Base-by-base conservation (phyloP, 805 yeast genomes). In the Ogataea siamensis region DNA sequence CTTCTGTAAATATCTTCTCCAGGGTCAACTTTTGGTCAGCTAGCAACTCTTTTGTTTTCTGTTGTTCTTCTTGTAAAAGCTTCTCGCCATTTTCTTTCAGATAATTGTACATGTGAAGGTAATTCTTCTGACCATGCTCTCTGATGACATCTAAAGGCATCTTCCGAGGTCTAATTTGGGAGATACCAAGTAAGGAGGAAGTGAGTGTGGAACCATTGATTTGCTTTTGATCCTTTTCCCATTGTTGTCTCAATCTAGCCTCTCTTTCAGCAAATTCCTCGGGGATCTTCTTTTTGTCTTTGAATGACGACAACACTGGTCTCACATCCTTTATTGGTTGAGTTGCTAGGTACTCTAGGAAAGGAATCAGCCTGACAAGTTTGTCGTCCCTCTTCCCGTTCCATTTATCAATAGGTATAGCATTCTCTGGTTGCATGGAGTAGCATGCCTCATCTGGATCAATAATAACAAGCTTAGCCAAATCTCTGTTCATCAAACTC, bases 321-420 rank as follows among this genome's bases (percentile, higher is more conserved):
- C 97, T 85, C 39, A 93, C 93, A 63, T 93, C 99, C 62, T 76
- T 76, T 53, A 85, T 71, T 21, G 62, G 66, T 63, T 87, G 95
- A 11, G 95, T 85, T 11, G 96, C 98, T 44, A 93, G 67, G 67
- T 86, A 93, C 68, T 93, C 99, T 51, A 93, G 76, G 68, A 93
- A 82, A 41, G 98, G 97, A 57, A 93, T 87, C 66, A 89, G 68
- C 53, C 73, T 73, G 50, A 93, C 71, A 55, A 93, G 74, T 40
- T 73, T 71, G 62, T 91, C 96, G 58, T 86, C 95, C 22, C 84
- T 73, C 45, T 68, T 67, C 48, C 99, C 99, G 38, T 73, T 75
- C 99, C 99, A 93, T 45, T 83, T 78, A 48, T 78, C 71, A 63
- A 87, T 66, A 43, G 87, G 80, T 47, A 93, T 76, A n/a, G 95